phyloP scores from a whole-genome alignment of 2,329 filamentous ascomycete species.

The Stachybotrys echinatus region DNA sequence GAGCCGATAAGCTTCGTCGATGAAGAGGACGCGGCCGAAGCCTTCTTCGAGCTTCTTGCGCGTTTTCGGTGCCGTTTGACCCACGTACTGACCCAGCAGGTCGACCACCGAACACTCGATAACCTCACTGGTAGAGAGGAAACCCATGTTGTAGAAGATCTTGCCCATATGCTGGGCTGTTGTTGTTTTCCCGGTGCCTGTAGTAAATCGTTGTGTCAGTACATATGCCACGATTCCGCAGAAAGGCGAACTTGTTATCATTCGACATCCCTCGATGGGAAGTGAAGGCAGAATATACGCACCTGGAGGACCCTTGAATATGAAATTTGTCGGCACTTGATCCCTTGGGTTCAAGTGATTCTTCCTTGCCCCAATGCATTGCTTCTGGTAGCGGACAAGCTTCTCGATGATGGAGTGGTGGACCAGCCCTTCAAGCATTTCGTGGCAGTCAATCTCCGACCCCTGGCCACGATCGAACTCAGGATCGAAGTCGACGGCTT shows the following conservation, averaged over 20 bases:
- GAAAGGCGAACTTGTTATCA: too few species aligned
- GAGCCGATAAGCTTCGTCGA: background rate
- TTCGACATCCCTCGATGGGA: too few species aligned
- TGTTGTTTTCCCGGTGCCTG: constrained; percentile 62
- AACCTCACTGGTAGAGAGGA: constrained; percentile 53
- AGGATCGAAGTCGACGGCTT: background rate
- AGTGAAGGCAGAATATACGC: too few species aligned
- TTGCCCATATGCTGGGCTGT: constrained; percentile 63
- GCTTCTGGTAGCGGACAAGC: too few species aligned
- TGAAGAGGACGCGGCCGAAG: constrained; percentile 58
- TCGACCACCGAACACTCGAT: constrained; percentile 59
- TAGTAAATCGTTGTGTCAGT: too few species aligned
- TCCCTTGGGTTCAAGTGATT: too few species aligned
- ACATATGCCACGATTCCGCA: too few species aligned
- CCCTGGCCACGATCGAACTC: background rate
- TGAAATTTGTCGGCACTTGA: too few species aligned
- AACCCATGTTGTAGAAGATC: constrained; percentile 64
- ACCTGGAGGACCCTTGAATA: too few species aligned
- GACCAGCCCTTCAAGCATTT: background rate
- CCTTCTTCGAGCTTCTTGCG: constrained; percentile 46
- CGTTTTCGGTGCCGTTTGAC: constrained; percentile 60
- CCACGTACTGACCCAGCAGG: constrained; percentile 58
- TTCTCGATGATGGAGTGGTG: too few species aligned
- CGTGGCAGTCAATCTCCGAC: background rate
- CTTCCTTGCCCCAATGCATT: too few species aligned